Evolutionary conservation across 192 early-diverging fungal genomes (phyloP).

Genomic region (Spinellus fusiger): DNA sequence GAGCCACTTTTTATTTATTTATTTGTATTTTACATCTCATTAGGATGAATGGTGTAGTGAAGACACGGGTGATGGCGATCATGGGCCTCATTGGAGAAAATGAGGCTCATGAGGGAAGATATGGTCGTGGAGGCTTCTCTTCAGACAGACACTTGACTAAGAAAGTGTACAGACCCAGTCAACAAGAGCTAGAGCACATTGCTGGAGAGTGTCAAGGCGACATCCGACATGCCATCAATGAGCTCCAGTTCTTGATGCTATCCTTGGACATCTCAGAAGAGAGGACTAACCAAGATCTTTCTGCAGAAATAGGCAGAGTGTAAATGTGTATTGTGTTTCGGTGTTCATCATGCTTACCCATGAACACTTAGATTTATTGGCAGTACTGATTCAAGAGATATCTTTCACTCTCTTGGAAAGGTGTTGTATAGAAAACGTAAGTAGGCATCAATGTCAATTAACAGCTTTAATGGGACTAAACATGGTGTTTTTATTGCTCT

Average conservation of each 20-base stretch:
- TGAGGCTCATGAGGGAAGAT: too few relatives aligned
- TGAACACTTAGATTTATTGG: neutral
- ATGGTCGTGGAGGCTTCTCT: neutral
- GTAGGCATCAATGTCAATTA: too few relatives aligned
- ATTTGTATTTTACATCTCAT: too few relatives aligned
- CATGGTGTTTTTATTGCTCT: too few relatives aligned
- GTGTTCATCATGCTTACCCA: neutral
- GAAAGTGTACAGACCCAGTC: neutral
- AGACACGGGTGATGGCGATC: too few relatives aligned
- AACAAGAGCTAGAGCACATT: neutral
- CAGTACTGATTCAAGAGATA: neutral
- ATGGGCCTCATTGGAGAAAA: too few relatives aligned
- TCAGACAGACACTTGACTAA: neutral
- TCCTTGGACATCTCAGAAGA: neutral
- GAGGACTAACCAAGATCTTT: neutral
- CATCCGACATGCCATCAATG: slow-evolving; percentile 5
- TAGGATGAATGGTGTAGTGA: too few relatives aligned
- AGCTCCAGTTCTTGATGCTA: neutral
- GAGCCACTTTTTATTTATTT: neutral
- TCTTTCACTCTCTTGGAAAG: slow-evolving; percentile 9
- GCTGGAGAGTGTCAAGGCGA: neutral
- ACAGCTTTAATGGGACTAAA: too few relatives aligned
- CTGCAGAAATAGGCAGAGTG: neutral
- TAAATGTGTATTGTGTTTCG: neutral
- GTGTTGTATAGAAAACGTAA: neutral